Conservation (phyloP, 176 grass and related monocot species). For the maize (Zea mays) region DNA sequence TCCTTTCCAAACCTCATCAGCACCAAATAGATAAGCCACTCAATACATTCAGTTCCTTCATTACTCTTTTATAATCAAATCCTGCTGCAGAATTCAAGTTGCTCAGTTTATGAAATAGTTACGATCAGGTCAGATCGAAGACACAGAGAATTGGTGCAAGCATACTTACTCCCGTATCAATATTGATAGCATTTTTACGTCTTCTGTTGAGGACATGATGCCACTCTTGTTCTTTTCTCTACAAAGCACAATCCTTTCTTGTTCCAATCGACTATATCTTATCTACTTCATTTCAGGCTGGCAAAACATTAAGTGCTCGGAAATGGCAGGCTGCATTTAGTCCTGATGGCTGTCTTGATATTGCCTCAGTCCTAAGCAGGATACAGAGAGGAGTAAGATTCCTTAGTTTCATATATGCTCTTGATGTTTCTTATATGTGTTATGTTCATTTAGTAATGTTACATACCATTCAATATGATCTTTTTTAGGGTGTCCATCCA, state of each 20-base stretch:
- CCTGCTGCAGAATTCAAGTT: background rate
- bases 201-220: background rate
- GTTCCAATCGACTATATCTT: constrained; percentile 22
- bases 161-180: constrained; percentile 24
- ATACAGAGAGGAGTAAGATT: constrained; percentile 88
- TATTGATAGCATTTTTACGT: background rate
- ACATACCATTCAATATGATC: constrained; percentile 22
- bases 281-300: constrained; percentile 56
- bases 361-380: constrained; percentile 81
- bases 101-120: constrained; percentile 1
- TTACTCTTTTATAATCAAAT: constrained; percentile 6
- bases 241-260: constrained; percentile 24
- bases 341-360: constrained; percentile 84
- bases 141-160: background rate
- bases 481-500: constrained; percentile 90
- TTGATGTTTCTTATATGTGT: constrained; percentile 16
- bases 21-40: background rate
- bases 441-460: background rate
- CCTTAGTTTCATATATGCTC: constrained; percentile 16
- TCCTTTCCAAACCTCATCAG: background rate
- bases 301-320: constrained; percentile 88
- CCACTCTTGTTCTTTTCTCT: constrained; percentile 13
- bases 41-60: background rate
- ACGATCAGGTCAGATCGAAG: background rate
- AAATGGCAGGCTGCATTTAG: constrained; percentile 96